Evolutionary conservation across 106 monocot species (phyloP), one percentile per base, ranked within the genome.

Genomic region (Triglochin maritima): DNA sequence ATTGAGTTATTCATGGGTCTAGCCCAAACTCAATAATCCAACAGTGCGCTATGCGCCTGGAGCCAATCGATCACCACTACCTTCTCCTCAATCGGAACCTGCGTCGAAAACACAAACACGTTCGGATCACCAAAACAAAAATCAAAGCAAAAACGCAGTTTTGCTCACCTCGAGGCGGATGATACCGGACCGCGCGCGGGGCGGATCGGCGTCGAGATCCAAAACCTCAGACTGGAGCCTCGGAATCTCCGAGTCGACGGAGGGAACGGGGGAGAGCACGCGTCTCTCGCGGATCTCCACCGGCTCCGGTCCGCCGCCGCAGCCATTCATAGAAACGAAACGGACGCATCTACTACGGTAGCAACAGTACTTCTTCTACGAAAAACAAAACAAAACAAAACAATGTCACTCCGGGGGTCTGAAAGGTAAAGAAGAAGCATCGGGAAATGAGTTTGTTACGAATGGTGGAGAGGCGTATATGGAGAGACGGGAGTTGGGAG

Each of bases 1-100:
- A n/a, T n/a, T n/a, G n/a, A n/a, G n/a, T n/a, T n/a, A n/a, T n/a
- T n/a, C n/a, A n/a, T n/a, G n/a, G n/a, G n/a, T n/a, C n/a, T n/a
- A n/a, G n/a, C n/a, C n/a, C n/a, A n/a, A n/a, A n/a, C n/a, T n/a
- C n/a, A n/a, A n/a, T n/a, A n/a, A n/a, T n/a, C n/a, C n/a, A n/a
- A n/a, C n/a, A n/a, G n/a, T n/a, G 59, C 49, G 6, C 48, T 56
- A 72, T 90, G 94, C 17, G 79, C 79, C 11, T 85, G 85, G 5
- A 95, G 77, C 94, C 94, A 95, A 16, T 76, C 81, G 13, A 95
- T 77, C 7, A 87, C 94, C 17, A 71, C 81, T 17, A 62, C 76
- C 48, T 79, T 73, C 81, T 85, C 71, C 77, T 57, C 44, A 7
- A 95, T 73, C 8, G 94, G 90, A 8, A 95, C 90, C 93, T 93